Percentiles rank a stretch among this genome's conserved stretches.
Conservation (phyloP, 2,329 filamentous ascomycete genomes). For the Trichothecium roseum region DNA sequence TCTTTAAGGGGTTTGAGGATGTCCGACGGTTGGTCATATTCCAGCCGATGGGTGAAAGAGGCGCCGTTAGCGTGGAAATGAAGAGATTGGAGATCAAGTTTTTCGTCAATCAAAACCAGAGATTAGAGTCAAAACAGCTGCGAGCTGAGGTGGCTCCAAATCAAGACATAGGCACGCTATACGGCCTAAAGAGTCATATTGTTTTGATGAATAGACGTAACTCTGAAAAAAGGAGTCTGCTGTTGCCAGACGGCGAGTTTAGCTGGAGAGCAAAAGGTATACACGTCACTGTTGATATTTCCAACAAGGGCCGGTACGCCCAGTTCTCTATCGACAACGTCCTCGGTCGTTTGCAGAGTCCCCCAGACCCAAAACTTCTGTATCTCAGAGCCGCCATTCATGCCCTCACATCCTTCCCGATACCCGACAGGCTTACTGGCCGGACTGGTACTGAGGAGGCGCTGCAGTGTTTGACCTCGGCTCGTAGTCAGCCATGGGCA, state of each 20-base stretch:
- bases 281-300: conserved; percentile 5
- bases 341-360: conserved; percentile 45
- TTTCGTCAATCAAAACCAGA: conserved; percentile 27
- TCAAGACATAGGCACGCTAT: conserved; percentile 50
- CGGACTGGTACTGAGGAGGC: conserved; percentile 53
- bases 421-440: conserved; percentile 47
- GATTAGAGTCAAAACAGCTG: conserved; percentile 39
- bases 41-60: conserved; percentile 24
- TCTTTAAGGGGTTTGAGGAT: conserved; percentile 33
- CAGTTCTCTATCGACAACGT: conserved; percentile 42
- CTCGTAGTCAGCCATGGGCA: conserved; percentile 38
- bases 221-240: too few species aligned
- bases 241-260: conserved; percentile 14
- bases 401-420: conserved; percentile 45
- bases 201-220: too few species aligned
- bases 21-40: conserved; percentile 10
- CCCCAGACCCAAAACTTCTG: conserved; percentile 41
- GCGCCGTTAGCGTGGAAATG: conserved; percentile 41
- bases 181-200: conserved; percentile 50
- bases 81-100: conserved; percentile 43
- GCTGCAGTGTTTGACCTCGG: conserved; percentile 36
- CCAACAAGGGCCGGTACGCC: conserved; percentile 24
- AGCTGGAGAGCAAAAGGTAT: conserved; percentile 34
- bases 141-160: conserved; percentile 39
- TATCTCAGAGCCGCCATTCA: conserved; percentile 50